Evolutionary conservation across 805 yeast species (phyloP).

Genomic region (Pichia insulana): DNA sequence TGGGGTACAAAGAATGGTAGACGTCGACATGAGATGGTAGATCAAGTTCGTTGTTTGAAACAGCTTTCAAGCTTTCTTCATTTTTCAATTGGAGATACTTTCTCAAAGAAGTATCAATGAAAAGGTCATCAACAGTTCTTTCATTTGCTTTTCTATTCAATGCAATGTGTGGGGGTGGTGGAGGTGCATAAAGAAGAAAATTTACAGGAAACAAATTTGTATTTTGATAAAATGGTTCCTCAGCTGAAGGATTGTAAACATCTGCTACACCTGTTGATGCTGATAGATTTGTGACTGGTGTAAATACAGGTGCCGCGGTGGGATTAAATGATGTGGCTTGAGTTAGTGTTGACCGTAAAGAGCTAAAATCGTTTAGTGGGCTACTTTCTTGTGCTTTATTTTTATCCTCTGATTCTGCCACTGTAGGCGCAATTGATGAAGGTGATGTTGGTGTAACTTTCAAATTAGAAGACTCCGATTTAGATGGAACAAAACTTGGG

Average conservation of each 20-base stretch:
- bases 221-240: slow-evolving; percentile 26
- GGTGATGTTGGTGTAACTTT: neutral
- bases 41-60: slow-evolving; percentile 39
- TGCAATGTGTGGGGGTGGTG: slow-evolving; percentile 66
- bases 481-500: slow-evolving; percentile 41
- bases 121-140: slow-evolving; percentile 58
- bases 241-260: slow-evolving; percentile 6
- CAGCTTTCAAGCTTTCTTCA: slow-evolving; percentile 65
- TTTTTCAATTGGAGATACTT: slow-evolving; percentile 63
- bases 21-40: slow-evolving; percentile 72
- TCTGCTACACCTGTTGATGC: slow-evolving; percentile 25
- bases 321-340: slow-evolving; percentile 20
- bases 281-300: slow-evolving; percentile 29
- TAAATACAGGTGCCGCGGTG: slow-evolving; percentile 24
- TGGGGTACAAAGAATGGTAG: slow-evolving; percentile 79
- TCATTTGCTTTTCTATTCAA: slow-evolving; percentile 61
- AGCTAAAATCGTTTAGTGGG: neutral
- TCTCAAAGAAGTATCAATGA: slow-evolving; percentile 64
- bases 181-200: slow-evolving; percentile 84
- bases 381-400: neutral
- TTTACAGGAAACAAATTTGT: slow-evolving; percentile 47
- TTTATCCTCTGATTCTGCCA: neutral
- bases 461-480: slow-evolving; percentile 7
- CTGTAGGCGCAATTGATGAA: slow-evolving; percentile 3
- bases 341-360: neutral